Conservation (phyloP, 2,329 filamentous ascomycete genomes). For the Fusarium hainanense region DNA sequence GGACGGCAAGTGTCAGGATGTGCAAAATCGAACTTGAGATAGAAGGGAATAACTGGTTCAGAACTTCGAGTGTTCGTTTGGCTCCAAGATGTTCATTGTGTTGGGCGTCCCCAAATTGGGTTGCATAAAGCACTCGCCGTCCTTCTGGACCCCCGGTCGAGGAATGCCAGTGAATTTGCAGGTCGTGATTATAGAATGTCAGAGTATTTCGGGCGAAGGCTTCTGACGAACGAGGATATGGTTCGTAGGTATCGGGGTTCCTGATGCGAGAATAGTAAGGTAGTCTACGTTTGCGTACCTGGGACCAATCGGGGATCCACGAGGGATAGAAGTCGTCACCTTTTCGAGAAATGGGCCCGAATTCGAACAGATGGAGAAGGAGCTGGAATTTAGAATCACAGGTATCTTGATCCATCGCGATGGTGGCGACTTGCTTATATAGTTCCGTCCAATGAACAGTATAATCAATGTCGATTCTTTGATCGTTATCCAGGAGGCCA, state of each 20-base stretch:
- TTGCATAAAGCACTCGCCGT: not conserved
- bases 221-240: slow-evolving; percentile 1
- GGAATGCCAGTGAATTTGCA: not conserved
- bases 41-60: not conserved
- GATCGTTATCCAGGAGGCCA: not conserved
- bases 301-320: slow-evolving; percentile 16
- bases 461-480: not conserved
- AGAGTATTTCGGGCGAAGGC: not conserved
- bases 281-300: slow-evolving; percentile 2
- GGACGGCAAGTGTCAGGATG: not conserved
- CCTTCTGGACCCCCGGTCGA: not conserved
- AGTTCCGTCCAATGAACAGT: not conserved
- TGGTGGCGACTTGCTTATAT: not conserved
- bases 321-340: slow-evolving; percentile 7
- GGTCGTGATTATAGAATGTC: not conserved
- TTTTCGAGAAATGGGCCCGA: not conserved
- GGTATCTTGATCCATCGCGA: not conserved
- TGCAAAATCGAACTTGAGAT: not conserved
- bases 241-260: slow-evolving; percentile 7
- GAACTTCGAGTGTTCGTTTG: not conserved
- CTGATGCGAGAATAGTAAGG: not conserved
- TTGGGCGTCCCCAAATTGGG: not conserved
- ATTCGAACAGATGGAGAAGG: slow-evolving; percentile 12
- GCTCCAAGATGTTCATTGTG: not conserved
- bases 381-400: not conserved